These are phyloP conservation scores for Yamadazyma tumulicola DNA, from an alignment of 805 yeast genomes.

Conservation along the genomic window DNA sequence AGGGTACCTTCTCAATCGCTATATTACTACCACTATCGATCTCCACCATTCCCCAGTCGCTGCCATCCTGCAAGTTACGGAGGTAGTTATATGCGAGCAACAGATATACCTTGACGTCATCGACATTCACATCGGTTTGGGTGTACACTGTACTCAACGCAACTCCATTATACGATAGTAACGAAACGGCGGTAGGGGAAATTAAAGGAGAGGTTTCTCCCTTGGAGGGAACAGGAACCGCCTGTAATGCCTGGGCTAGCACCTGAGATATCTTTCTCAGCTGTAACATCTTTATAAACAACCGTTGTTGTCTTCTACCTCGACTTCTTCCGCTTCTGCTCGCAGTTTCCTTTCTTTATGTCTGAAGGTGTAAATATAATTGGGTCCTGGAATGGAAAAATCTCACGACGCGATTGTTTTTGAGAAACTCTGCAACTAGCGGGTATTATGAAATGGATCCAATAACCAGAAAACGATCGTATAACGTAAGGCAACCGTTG, in stretches of 20 bases:
- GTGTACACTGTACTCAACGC: conserved; percentile 38
- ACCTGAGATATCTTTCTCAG: conserved; percentile 35
- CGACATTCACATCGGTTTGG: conserved; percentile 17
- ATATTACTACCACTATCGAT: conserved; percentile 26
- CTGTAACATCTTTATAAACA: too few relatives aligned
- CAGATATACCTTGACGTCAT: conserved; percentile 31
- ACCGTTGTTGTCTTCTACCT: too few relatives aligned
- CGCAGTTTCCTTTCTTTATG: too few relatives aligned
- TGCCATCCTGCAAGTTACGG: conserved; percentile 2
- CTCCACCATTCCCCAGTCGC: conserved; percentile 12
- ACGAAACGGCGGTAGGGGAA: conserved; percentile 28
- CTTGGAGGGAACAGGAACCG: conserved; percentile 10
- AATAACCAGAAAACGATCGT: conserved; percentile 9
- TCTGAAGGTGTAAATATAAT: too few relatives aligned
- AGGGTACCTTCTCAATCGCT: conserved; percentile 21
- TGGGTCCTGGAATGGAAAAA: too few relatives aligned
- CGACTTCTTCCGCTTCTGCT: too few relatives aligned
- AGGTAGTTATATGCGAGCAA: conserved; percentile 32
- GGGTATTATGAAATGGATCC: conserved; percentile 6
- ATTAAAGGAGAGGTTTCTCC: conserved; percentile 3
- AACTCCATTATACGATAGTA: conserved; percentile 34
- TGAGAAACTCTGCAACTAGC: background rate
- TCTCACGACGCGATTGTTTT: conserved; percentile 1
- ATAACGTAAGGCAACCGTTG: conserved; percentile 23
- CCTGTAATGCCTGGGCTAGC: conserved; percentile 29